Evolutionary conservation across 306 rosid genomes (phyloP).

Genomic region (Rosa persica): DNA sequence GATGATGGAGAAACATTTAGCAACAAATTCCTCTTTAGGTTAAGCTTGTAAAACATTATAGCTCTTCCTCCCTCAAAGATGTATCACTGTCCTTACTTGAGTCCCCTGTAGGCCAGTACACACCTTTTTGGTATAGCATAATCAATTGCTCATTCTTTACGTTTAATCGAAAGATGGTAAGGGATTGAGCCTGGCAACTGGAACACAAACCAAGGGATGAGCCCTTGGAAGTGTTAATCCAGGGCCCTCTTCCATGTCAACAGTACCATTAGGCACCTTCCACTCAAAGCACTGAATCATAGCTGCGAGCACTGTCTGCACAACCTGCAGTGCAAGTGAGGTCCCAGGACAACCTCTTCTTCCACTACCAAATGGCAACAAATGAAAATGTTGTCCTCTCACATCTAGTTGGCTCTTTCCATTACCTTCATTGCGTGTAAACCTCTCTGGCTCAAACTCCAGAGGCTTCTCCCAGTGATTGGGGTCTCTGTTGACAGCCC

Average conservation of each 20-base stretch:
- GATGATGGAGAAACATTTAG: not conserved
- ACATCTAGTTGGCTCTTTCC: conserved; percentile 35
- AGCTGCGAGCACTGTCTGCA: conserved; percentile 52
- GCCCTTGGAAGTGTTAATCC: conserved; percentile 69
- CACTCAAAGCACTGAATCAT: conserved; percentile 86
- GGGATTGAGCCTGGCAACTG: conserved; percentile 36
- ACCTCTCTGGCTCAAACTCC: conserved; percentile 74
- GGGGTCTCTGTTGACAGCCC: conserved; percentile 85
- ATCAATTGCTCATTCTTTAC: not conserved
- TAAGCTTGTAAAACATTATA: not conserved
- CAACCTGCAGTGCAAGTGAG: conserved; percentile 67
- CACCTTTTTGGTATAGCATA: not conserved
- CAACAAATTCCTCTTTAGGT: not conserved
- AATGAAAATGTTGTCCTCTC: conserved; percentile 52
- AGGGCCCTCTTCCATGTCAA: conserved; percentile 62
- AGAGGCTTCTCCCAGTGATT: conserved; percentile 68
- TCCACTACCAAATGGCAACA: conserved; percentile 77
- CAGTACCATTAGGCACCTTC: conserved; percentile 33
- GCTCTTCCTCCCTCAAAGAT: not conserved
- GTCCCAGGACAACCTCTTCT: conserved; percentile 87
- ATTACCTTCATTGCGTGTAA: conserved; percentile 31
- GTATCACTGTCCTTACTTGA: not conserved
- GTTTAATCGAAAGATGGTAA: conserved; percentile 35
- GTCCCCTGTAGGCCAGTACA: not conserved
- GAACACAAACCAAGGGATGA: conserved; percentile 49